Evolutionary conservation across 768 basidiomycete genomes (phyloP).

Genomic region (Pluteus cervinus): DNA sequence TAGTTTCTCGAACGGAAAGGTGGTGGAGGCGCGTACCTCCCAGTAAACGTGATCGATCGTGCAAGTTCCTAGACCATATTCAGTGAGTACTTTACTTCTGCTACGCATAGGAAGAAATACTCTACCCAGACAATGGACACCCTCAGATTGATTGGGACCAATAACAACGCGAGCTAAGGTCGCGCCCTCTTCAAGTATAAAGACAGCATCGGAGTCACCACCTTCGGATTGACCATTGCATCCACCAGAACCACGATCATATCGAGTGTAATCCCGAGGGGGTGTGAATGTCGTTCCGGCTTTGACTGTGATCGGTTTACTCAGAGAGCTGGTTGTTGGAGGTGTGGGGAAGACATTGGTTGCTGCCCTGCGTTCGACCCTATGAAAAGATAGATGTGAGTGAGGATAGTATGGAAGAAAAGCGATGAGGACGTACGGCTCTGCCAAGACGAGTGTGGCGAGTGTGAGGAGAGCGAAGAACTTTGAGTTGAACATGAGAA

Average conservation of each 20-base stretch:
- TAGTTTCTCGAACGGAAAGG: neutral
- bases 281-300: conserved; percentile 30
- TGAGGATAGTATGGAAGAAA: neutral
- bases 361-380: conserved; percentile 24
- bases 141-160: conserved; percentile 34
- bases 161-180: conserved; percentile 34
- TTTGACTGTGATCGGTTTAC: conserved; percentile 24
- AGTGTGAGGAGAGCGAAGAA: conserved; percentile 8
- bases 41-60: conserved; percentile 25
- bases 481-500: conserved; percentile 3
- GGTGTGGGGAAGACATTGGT: conserved; percentile 29
- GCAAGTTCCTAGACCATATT: conserved; percentile 16
- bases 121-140: conserved; percentile 32
- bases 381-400: conserved; percentile 6
- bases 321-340: conserved; percentile 28
- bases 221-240: conserved; percentile 31
- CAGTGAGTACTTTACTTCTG: neutral
- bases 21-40: conserved; percentile 14
- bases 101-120: neutral
- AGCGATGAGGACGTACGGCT: conserved; percentile 11
- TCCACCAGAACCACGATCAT: conserved; percentile 32
- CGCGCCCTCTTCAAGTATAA: conserved; percentile 33
- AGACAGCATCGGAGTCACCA: conserved; percentile 33
- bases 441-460: conserved; percentile 11
- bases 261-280: conserved; percentile 27